Evolutionary conservation across 177 flowering plant genomes (phyloP), one percentile per base, ranked within the genome.

Genomic region (Telopea speciosissima): DNA sequence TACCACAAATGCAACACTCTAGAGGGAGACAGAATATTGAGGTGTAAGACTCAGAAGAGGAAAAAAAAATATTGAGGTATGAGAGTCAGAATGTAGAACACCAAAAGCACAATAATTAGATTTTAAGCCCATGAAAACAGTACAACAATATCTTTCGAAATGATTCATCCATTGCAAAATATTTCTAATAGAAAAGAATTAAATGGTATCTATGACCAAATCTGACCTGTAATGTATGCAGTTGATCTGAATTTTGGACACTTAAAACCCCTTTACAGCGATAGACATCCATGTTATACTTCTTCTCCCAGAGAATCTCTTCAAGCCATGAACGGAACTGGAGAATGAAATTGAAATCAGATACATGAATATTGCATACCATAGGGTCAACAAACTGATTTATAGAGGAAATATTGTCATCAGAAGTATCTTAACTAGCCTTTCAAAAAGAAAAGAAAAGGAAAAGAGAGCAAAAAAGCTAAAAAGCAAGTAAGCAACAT

Each of bases 261-360:
- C 75, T 74, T 70, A 94, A 68, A 78, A 94, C 81, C 28, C 97
- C 97, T 82, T 90, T 94, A 85, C 97, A 92, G 65, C 99, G 96
- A 70, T 94, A 92, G 62, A 94, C 81, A 79, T 94, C 99, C 92
- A 89, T 90, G 72, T 74, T 79, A 78, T 78, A 65, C 72, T 89
- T 94, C 77, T 89, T 94, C 62, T 94, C 99, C 99, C 99, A 94
- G 70, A 94, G 89, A 79, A 94, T 88, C 77, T 90, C 99, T 84
- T 94, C 99, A 25, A 94, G 85, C 99, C 99, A 94, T 61, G 76
- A 65, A 26, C 87, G 87, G 26, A 87, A 85, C 99, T 94, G 66
- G 26, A 75, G 60, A 44, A 52, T 68, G 24, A n/a, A 65, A 24
- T 8, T 11, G 21, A 61, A 25, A 44, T 33, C 36, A 31, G 33